Evolutionary conservation across 164 flowering plant species (phyloP).

Genomic region (Saururus chinensis): DNA sequence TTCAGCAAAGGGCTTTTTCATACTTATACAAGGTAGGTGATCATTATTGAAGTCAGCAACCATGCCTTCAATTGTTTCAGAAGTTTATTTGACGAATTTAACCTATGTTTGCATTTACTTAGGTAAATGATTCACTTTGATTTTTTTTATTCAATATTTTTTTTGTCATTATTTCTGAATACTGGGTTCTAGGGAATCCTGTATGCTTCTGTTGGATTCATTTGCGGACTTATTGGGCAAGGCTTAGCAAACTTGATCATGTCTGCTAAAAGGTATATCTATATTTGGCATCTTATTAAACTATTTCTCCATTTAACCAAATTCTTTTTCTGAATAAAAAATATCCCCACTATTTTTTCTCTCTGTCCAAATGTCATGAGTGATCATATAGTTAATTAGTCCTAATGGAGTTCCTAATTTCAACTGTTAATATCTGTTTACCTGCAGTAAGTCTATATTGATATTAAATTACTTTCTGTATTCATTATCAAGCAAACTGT

Average conservation of each 20-base stretch:
- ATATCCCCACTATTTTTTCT: no score
- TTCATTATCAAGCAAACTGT: no score
- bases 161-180: not conserved
- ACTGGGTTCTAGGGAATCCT: constrained; percentile 75
- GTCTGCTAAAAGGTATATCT: constrained; percentile 75
- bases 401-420: no score
- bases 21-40: constrained; percentile 71
- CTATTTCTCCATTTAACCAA: not conserved
- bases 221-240: constrained; percentile 88
- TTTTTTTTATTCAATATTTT: not conserved
- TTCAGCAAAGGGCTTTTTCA: constrained; percentile 62
- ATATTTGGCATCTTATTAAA: not conserved
- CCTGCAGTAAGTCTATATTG: no score
- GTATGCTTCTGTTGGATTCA: constrained; percentile 87
- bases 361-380: no score
- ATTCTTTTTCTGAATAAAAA: no score
- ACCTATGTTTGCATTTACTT: not conserved
- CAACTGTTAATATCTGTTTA: no score
- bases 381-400: no score
- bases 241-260: constrained; percentile 94
- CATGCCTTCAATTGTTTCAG: not conserved
- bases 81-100: no score
- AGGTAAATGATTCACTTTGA: not conserved
- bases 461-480: no score
- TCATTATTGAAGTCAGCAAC: not conserved